These are phyloP conservation scores for Pleurotus djamor DNA, from an alignment of 768 basidiomycete species.

Conservation along the genomic window DNA sequence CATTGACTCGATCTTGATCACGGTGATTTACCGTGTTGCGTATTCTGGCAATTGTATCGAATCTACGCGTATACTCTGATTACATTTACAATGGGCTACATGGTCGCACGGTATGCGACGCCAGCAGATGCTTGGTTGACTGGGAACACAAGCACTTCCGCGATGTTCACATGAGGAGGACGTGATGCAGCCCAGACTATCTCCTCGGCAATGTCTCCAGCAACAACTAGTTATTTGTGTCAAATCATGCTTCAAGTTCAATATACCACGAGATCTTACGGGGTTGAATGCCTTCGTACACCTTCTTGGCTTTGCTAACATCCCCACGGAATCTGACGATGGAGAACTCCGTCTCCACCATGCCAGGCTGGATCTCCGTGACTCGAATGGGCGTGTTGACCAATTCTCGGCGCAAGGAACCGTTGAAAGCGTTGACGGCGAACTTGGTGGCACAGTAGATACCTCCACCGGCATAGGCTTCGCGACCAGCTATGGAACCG, in stretches of 20 bases:
- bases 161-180: slow-evolving; percentile 90
- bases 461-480: slow-evolving; percentile 86
- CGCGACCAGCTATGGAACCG: slow-evolving; percentile 88
- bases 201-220: slow-evolving; percentile 92
- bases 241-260: slow-evolving; percentile 8
- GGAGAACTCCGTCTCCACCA: slow-evolving; percentile 94
- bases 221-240: slow-evolving; percentile 37
- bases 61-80: slow-evolving; percentile 10
- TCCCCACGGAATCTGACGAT: slow-evolving; percentile 89
- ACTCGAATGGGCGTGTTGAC: slow-evolving; percentile 93
- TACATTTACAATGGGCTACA: slow-evolving; percentile 21
- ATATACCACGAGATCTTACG: slow-evolving; percentile 40
- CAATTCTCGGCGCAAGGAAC: slow-evolving; percentile 78
- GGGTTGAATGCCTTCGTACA: slow-evolving; percentile 88
- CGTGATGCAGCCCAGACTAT: slow-evolving; percentile 96
- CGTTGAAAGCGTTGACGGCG: slow-evolving; percentile 85
- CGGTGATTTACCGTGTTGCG: neutral
- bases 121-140: slow-evolving; percentile 77
- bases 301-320: slow-evolving; percentile 75
- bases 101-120: slow-evolving; percentile 52
- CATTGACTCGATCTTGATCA: neutral
- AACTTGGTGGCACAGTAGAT: slow-evolving; percentile 93
- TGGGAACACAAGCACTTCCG: slow-evolving; percentile 75
- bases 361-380: slow-evolving; percentile 93
- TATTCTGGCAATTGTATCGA: slow-evolving; percentile 6